Conservation (phyloP, 202 grass and related monocot species). For the Bolboschoenoplectus hybrid region DNA sequence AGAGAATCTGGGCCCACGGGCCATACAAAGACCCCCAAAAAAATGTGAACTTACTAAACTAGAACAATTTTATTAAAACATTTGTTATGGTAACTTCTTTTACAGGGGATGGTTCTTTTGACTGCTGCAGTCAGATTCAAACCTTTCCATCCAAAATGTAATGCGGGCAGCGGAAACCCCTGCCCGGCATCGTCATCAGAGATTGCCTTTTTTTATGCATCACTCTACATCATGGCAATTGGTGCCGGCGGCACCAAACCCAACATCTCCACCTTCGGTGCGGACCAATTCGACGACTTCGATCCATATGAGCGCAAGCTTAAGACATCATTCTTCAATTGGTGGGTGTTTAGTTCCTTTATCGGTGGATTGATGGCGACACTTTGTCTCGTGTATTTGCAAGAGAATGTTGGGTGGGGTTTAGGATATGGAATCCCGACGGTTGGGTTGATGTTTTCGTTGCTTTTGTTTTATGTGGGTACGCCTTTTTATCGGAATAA, state of each 20-base stretch:
- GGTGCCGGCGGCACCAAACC: conserved; percentile 70
- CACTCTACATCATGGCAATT: conserved; percentile 66
- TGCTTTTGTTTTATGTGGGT: conserved; percentile 53
- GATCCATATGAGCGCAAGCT: conserved; percentile 42
- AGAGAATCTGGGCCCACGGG: no score
- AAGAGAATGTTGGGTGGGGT: conserved; percentile 70
- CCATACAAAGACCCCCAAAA: no score
- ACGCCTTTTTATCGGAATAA: conserved; percentile 64
- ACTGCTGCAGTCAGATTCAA: conserved; percentile 55
- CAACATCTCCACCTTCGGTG: conserved; percentile 83
- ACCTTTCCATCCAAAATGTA: conserved; percentile 47
- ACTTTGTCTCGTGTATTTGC: conserved; percentile 60
- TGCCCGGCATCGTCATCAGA: conserved; percentile 43
- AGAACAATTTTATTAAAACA: no score
- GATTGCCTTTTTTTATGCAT: conserved; percentile 56
- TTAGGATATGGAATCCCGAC: conserved; percentile 63
- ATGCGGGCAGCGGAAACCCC: not conserved
- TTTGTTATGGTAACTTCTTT: not conserved
- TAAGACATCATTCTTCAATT: conserved; percentile 83
- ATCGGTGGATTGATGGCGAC: conserved; percentile 53
- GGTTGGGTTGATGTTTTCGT: conserved; percentile 46
- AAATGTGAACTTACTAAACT: no score
- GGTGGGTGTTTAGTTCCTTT: conserved; percentile 84
- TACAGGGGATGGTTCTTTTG: conserved; percentile 64
- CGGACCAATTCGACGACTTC: conserved; percentile 80